Evolutionary conservation across 352 stramenopile genomes (phyloP).

Genomic region (Globisporangium recalcitrans): DNA sequence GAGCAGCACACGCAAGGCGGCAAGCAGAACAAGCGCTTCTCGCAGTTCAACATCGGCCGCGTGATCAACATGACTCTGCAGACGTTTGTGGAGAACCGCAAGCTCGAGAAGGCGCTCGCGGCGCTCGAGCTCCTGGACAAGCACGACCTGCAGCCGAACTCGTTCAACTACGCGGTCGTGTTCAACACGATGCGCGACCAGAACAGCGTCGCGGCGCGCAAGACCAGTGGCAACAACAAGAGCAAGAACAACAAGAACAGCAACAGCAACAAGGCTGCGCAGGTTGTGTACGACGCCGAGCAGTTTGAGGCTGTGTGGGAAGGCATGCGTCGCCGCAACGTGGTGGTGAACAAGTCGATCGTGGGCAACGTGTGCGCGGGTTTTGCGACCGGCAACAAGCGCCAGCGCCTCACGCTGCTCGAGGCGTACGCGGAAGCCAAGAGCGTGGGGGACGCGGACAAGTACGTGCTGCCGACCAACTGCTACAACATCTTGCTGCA

Average conservation of each 20-base stretch:
- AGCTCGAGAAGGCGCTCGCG: conserved; percentile 29
- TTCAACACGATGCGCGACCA: conserved; percentile 46
- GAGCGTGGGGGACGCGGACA: conserved; percentile 24
- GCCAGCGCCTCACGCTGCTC: conserved; percentile 50
- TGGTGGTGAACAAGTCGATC: conserved; percentile 37
- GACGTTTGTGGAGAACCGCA: conserved; percentile 40
- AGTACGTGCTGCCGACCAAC: conserved; percentile 35
- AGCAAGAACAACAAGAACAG: conserved; percentile 14
- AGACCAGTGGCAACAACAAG: conserved; percentile 12
- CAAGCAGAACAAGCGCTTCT: conserved; percentile 18
- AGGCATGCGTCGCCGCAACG: conserved; percentile 30
- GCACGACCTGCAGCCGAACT: conserved; percentile 23
- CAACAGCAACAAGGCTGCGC: conserved; percentile 5
- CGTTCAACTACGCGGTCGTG: conserved; percentile 42
- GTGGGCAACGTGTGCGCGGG: conserved; percentile 39
- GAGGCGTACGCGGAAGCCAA: conserved; percentile 41
- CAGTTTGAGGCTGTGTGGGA: conserved; percentile 38
- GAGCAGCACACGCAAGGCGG: conserved; percentile 4
- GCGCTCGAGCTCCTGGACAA: conserved; percentile 30
- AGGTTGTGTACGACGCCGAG: conserved; percentile 32
- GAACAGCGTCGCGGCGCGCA: conserved; percentile 17
- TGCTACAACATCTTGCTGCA: conserved; percentile 48
- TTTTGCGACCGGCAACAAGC: conserved; percentile 41
- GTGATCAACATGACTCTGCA: conserved; percentile 44
- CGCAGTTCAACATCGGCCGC: conserved; percentile 42